These are phyloP conservation scores for Aspergillus tanneri DNA, from an alignment of 2,329 filamentous ascomycete genomes.

Conservation along the genomic window DNA sequence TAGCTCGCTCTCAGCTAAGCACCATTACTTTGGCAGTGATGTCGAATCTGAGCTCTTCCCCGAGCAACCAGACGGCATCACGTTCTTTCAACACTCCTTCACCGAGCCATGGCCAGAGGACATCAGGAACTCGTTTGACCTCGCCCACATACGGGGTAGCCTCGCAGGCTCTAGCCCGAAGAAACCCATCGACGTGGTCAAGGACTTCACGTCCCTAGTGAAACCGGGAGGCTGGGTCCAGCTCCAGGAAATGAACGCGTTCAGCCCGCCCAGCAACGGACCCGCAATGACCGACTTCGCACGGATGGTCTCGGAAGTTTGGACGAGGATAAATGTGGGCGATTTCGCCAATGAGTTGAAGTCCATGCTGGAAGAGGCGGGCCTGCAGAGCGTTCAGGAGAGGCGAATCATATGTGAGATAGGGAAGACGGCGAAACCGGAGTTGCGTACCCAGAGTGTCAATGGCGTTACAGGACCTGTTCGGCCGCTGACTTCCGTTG, in stretches of 20 bases:
- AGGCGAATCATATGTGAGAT: constrained; percentile 2
- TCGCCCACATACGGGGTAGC: constrained; percentile 6
- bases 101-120: constrained; percentile 5
- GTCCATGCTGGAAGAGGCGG: constrained; percentile 7
- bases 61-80: constrained; percentile 6
- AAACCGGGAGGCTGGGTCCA: constrained; percentile 9
- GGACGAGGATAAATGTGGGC: constrained; percentile 2
- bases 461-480: constrained; percentile 7
- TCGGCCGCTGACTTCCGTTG: constrained; percentile 3
- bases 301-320: constrained; percentile 7
- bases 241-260: constrained; percentile 9
- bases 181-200: constrained; percentile 2
- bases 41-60: constrained; percentile 7
- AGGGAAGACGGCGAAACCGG: constrained; percentile 7
- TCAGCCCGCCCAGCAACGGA: constrained; percentile 4
- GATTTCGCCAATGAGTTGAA: constrained; percentile 8
- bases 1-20: background rate
- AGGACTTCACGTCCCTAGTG: background rate
- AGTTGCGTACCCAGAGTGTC: constrained; percentile 4
- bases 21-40: constrained; percentile 7
- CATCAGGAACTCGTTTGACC: constrained; percentile 2
- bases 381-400: constrained; percentile 8
- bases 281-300: constrained; percentile 10
- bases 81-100: constrained; percentile 6
- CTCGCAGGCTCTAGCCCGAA: constrained; percentile 6